Evolutionary conservation across 257 asterid species (phyloP), one percentile per base, ranked within the genome.

Genomic region (Salvia hispanica): DNA sequence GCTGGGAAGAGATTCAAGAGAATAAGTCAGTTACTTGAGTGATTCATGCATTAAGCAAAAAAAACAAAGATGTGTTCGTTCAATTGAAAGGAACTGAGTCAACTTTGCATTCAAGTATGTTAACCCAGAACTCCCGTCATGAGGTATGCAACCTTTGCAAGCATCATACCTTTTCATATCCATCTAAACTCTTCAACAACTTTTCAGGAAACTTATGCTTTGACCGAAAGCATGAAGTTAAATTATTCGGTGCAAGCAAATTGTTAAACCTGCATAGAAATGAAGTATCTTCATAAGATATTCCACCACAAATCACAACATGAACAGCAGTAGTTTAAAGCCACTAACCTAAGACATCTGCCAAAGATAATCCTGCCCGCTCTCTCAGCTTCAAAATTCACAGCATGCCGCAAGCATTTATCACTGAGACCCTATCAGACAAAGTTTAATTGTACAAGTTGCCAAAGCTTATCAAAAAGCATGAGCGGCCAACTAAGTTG

Each of bases 131-230:
- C 13, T 37, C 55, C 44, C 9, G 37, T 59, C 36, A 58, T 40
- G 44, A 68, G 48, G 37, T 3, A 0, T 56, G 40, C 56, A 78
- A 71, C 80, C 74, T 72, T 73, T 18, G 61, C 62, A 58, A 76
- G 74, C 71, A 69, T 63, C 61, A 42, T 62, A 74, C 84, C 70
- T 75, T 82, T 54, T 82, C 84, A 75, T 66, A 78, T 37, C 75
- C 89, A 79, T 80, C 78, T 39, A 88, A 77, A 71, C 78, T 89
- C 81, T 72, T 79, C 87, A 87, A 75, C 65, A 81, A 75, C 67
- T 79, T 86, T 51, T 77, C 91, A 7, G 95, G 52, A 54, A 84
- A 68, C 68, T 79, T 82, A 78, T 90, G 97, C 85, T 86, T 92
- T 7, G 88, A 79, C 16, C 93, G 90, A 63, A 72, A 76, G 79